Percentiles rank a stretch among this genome's conserved stretches.
phyloP scores from a whole-genome alignment of 306 rosid species.

The Fagus crenata region DNA sequence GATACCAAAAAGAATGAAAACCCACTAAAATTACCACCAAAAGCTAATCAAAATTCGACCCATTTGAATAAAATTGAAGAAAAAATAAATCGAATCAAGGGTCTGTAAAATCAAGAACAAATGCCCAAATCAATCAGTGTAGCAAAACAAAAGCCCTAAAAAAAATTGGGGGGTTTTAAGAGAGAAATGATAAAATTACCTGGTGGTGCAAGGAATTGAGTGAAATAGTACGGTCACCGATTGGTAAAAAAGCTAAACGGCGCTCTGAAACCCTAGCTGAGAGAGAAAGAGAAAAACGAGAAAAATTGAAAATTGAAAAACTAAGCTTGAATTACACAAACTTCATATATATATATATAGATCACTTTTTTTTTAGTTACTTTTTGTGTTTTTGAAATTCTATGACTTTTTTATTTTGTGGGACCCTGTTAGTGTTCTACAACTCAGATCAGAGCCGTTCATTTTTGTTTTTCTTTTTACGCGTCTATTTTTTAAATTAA shows the following conservation, averaged over 20 bases:
- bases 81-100: background rate
- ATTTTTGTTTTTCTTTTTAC: background rate
- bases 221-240: slow-evolving; percentile 6
- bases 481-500: background rate
- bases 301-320: slow-evolving; percentile 14
- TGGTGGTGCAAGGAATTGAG: background rate
- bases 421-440: background rate
- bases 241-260: slow-evolving; percentile 1
- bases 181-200: slow-evolving; percentile 18
- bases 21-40: background rate
- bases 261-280: slow-evolving; percentile 25
- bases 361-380: no score
- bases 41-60: background rate
- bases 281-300: background rate
- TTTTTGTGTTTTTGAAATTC: background rate
- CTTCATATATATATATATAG: no score
- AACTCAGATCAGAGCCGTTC: background rate
- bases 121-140: background rate
- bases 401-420: background rate
- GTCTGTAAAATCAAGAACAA: background rate
- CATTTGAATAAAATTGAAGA: background rate
- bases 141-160: background rate
- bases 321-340: slow-evolving; percentile 10
- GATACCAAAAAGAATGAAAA: background rate
- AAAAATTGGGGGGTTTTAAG: background rate